Conservation (phyloP, 2,329 filamentous ascomycete species). For the Aspergillus amoenus region DNA sequence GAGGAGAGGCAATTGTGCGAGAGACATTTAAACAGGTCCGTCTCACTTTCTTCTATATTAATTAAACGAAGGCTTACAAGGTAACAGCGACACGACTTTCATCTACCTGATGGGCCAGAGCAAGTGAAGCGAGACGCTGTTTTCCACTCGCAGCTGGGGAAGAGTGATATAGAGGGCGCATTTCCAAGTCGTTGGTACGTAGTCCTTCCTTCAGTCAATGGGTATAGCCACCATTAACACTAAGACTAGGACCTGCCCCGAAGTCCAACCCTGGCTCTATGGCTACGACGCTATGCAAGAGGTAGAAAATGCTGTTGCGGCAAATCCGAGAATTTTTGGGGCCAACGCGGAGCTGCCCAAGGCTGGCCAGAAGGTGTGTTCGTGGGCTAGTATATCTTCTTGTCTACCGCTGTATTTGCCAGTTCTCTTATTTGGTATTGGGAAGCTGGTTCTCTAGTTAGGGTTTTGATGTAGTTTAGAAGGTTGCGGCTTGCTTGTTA, state of each 20-base stretch:
- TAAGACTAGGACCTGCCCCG: conserved; percentile 53
- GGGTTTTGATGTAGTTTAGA: background rate
- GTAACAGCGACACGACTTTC: conserved; percentile 51
- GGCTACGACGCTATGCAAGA: conserved; percentile 63
- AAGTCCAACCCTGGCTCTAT: conserved; percentile 64
- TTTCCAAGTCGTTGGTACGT: conserved; percentile 62
- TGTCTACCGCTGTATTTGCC: background rate
- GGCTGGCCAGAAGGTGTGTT: background rate
- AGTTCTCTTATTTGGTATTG: background rate
- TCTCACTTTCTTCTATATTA: background rate
- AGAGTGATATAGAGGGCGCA: conserved; percentile 47
- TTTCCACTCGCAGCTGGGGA: conserved; percentile 57
- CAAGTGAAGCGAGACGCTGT: conserved; percentile 59
- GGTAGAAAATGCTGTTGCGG: conserved; percentile 43
- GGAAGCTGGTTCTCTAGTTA: background rate
- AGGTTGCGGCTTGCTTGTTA: too few species aligned
- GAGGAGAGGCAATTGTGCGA: conserved; percentile 56
- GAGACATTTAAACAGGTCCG: conserved; percentile 58
- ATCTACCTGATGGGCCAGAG: conserved; percentile 55
- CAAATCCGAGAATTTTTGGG: conserved; percentile 23
- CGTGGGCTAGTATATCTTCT: background rate
- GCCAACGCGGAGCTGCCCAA: background rate
- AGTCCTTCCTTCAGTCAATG: background rate
- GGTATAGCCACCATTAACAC: background rate
- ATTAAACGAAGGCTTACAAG: background rate